Conservation (phyloP, 2,329 filamentous ascomycete species). For the Daldinia eschscholtzii region DNA sequence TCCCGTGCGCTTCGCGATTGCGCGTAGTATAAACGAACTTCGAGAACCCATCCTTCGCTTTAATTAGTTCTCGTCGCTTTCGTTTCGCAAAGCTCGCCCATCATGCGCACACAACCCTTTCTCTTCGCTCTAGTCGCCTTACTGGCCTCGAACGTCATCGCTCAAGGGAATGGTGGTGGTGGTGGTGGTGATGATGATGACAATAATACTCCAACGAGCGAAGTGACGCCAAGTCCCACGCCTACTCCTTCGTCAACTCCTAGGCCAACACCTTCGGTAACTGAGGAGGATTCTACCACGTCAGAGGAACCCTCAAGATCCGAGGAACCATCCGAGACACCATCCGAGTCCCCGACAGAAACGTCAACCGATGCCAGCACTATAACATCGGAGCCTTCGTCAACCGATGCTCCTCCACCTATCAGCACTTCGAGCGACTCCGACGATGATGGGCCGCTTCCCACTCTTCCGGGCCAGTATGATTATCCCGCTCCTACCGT, state of each 20-base stretch:
- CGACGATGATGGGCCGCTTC: constrained; percentile 53
- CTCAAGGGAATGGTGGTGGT: constrained; percentile 41
- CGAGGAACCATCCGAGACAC: neutral
- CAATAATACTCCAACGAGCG: constrained; percentile 31
- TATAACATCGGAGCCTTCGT: constrained; percentile 31
- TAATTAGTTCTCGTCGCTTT: constrained; percentile 17
- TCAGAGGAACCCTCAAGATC: constrained; percentile 1
- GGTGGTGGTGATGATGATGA: constrained; percentile 34
- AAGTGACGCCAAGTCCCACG: constrained; percentile 27
- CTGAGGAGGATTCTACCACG: constrained; percentile 16
- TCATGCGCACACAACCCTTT: constrained; percentile 48
- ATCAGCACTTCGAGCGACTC: constrained; percentile 36
- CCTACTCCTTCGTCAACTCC: constrained; percentile 22
- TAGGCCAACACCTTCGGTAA: constrained; percentile 19
- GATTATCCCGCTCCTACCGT: constrained; percentile 80
- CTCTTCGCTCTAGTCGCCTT: constrained; percentile 44
- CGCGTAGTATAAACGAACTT: constrained; percentile 22
- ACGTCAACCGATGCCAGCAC: constrained; percentile 31
- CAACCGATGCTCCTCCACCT: constrained; percentile 21
- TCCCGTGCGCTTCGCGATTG: constrained; percentile 21
- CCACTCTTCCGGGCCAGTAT: constrained; percentile 67
- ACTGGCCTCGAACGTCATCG: constrained; percentile 45
- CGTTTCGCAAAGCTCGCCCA: constrained; percentile 30
- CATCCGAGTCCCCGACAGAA: neutral
- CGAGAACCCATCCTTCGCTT: constrained; percentile 19